Percentiles rank a stretch among this genome's conserved stretches.
phyloP scores from a whole-genome alignment of 192 early-diverging fungal species.

The Gonapodya prolifera region DNA sequence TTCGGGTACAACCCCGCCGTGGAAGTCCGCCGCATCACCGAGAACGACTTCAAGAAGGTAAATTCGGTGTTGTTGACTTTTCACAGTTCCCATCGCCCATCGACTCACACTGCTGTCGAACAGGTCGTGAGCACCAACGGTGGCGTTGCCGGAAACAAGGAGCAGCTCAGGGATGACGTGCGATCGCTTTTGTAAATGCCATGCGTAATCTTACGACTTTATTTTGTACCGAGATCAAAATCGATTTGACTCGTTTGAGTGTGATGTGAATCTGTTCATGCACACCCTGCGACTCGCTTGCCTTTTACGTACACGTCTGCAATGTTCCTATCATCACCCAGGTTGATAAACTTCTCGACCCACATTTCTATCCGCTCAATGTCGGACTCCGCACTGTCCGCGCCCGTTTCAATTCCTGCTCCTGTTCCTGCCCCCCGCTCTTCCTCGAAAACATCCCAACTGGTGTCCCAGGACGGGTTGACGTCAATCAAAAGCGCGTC shows the following conservation, averaged over 20 bases:
- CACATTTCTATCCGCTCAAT: constrained; percentile 32
- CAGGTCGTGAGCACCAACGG: too few species aligned
- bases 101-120: too few species aligned
- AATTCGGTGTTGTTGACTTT: too few species aligned
- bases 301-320: constrained; percentile 70
- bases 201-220: too few species aligned
- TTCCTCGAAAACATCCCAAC: constrained; percentile 3
- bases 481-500: constrained; percentile 74
- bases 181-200: too few species aligned
- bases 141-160: too few species aligned
- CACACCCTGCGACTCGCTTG: constrained; percentile 8
- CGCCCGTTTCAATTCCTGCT: too few species aligned
- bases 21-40: constrained; percentile 39
- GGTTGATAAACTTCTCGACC: constrained; percentile 83
- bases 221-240: too few species aligned
- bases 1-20: constrained; percentile 32
- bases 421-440: background rate
- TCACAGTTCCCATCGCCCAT: too few species aligned
- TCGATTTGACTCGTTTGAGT: too few species aligned
- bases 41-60: constrained; percentile 39
- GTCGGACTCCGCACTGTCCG: constrained; percentile 52
- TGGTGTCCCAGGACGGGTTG: background rate
- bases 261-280: background rate
- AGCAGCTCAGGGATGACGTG: too few species aligned
- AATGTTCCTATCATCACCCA: constrained; percentile 79